A percentile compares a stretch with the other conserved stretches of the same genome.
Conservation (phyloP, 2,329 filamentous ascomycete genomes). For the Rhinocladiella similis region DNA sequence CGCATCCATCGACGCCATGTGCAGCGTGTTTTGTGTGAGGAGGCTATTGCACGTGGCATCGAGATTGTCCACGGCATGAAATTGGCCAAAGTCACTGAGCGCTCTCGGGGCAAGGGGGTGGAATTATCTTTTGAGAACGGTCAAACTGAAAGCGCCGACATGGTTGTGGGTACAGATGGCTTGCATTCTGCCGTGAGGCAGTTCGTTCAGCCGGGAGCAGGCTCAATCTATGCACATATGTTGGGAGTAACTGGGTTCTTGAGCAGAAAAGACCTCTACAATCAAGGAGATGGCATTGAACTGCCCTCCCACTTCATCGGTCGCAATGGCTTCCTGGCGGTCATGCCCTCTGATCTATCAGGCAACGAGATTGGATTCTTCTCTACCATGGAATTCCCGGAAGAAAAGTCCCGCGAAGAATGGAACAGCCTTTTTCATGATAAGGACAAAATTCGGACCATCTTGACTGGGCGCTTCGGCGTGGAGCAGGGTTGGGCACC, state of each 20-base stretch:
- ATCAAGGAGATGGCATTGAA: background rate
- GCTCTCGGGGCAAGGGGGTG: background rate
- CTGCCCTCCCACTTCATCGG: constrained; percentile 7
- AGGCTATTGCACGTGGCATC: background rate
- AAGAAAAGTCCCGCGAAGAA: background rate
- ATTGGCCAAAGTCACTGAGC: background rate
- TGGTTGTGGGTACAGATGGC: constrained; percentile 24
- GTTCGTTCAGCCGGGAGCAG: background rate
- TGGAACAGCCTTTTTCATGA: background rate
- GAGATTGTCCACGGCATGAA: background rate
- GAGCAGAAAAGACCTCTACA: background rate
- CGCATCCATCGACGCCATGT: constrained; percentile 25
- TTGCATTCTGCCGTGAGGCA: constrained; percentile 14
- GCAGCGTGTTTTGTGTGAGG: background rate
- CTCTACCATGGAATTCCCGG: constrained; percentile 5
- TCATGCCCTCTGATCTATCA: constrained; percentile 3
- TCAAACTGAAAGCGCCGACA: constrained; percentile 12
- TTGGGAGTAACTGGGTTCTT: background rate
- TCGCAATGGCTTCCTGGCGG: constrained; percentile 5
- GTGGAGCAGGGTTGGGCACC: constrained; percentile 1
- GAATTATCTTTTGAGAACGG: constrained; percentile 21
- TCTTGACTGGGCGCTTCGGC: background rate
- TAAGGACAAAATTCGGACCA: background rate
- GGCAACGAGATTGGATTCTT: constrained; percentile 4
- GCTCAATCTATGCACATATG: background rate